Base-by-base conservation (phyloP, 164 flowering plant species). In the Vitis cinerea region DNA sequence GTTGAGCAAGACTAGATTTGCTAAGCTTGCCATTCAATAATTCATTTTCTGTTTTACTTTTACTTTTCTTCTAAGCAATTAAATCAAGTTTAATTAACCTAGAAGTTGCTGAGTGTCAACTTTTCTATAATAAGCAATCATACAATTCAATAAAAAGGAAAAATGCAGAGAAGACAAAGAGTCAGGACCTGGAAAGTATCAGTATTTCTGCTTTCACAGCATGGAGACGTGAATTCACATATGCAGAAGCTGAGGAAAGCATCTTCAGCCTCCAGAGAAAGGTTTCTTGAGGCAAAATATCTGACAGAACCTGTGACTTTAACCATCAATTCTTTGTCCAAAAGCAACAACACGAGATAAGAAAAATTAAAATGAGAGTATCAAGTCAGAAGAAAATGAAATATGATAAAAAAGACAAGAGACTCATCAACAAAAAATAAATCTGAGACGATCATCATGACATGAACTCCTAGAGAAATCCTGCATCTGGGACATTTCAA, bases 191-290 rank as follows among this genome's bases (percentile, higher is more conserved):
- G 68, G 83, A 72, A 62, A 91, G 85, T 63, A 89, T 63, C 54
- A 91, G 74, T 2, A 78, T 81, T 68, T 86, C 78, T 72, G 92
- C 85, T 73, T 82, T 83, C 9, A 87, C 82, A 69, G 87, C 85
- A 79, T 87, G 88, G 12, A 91, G 82, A 70, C 84, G 85, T 62
- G 93, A 84, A 73, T 91, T 87, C 54, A 87, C 74, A 78, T 30
- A 80, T 58, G 83, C 78, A 10, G 88, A 77, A 70, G 87, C 90
- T 65, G 85, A 73, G 74, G 76, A 75, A 49, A 89, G 82, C 86
- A 91, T 72, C 62, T 80, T 65, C 61, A 91, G 78, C 86, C 87
- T 91, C 97, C 93, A 91, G 2, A 71, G 66, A 63, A 91, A 79
- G 37, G 92, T 83, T 77, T 86, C 86, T 63, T 51, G 81, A 0